Base-by-base conservation (phyloP, 805 yeast species). In the Candida dendrica region DNA sequence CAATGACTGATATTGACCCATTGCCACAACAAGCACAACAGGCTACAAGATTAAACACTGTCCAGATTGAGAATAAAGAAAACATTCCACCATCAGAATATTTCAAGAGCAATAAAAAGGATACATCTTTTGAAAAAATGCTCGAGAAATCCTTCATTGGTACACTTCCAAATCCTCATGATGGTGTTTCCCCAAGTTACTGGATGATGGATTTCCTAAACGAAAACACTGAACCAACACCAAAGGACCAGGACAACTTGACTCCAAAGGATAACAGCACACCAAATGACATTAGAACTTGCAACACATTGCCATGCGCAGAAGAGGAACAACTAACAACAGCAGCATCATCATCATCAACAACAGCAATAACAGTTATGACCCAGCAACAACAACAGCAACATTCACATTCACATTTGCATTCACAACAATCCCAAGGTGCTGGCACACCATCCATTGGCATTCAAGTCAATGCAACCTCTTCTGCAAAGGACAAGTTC, bases 91-190 rank as follows among this genome's bases (percentile, higher is more conserved):
- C 75, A 72, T 16, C 40, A 24, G 24, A 36, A 13, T 14, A 39
- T 7, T 30, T 34, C 18, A 22, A 34, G 16, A 34, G 29, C 19
- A 22, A 13, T 29, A 33, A 48, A 6, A 43, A 35, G 38, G 68
- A 70, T 48, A 63, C 63, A 17, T 57, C 60, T 11, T 61, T 72
- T 39, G 72, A 72, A 42, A 65, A 56, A 36, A 53, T 56, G 61
- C 34, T 57, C 9, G 66, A 47, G 56, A 71, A 39, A 64, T 75
- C 40, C 63, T 74, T 38, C 59, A 53, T 55, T 35, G 59, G 56
- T 5, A 48, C 40, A 14, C 42, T 52, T 8, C 55, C 55, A 5
- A 24, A 48, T 6, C 42, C 45, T 7, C 37, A 24, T 15, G 46
- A 44, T 14, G 10, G 13, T 15, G 40, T 45, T 39, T 49, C 59